These are phyloP conservation scores for Hypoxylon crocopeplum DNA, from an alignment of 495 filamentous ascomycete genomes.

Conservation along the genomic window DNA sequence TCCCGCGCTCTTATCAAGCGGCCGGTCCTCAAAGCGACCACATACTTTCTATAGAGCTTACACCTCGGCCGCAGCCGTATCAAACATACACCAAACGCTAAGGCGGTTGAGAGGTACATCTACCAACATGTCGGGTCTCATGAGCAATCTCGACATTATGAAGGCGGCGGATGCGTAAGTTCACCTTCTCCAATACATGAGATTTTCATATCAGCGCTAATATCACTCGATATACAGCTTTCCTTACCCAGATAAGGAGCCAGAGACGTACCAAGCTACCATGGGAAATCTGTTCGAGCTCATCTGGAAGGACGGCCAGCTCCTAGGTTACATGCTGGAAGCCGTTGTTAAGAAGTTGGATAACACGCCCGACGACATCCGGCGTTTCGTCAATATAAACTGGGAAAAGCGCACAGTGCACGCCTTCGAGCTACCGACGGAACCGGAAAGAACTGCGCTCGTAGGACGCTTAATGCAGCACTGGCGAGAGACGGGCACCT, in stretches of 20 bases:
- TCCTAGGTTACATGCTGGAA: slow-evolving; percentile 68
- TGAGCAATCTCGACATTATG: slow-evolving; percentile 45
- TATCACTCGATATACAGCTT: slow-evolving; percentile 56
- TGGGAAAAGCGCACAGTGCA: slow-evolving; percentile 54
- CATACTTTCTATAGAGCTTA: slow-evolving; percentile 1
- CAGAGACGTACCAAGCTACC: slow-evolving; percentile 54
- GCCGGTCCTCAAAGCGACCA: background rate
- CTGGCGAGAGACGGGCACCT: slow-evolving; percentile 68
- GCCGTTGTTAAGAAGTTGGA: slow-evolving; percentile 62
- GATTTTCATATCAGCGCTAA: background rate
- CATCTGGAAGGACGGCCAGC: slow-evolving; percentile 55
- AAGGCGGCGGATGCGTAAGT: slow-evolving; percentile 69
- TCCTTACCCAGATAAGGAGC: slow-evolving; percentile 67
- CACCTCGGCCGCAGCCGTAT: slow-evolving; percentile 16
- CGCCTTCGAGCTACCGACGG: slow-evolving; percentile 55
- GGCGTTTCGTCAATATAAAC: slow-evolving; percentile 61
- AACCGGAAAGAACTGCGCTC: slow-evolving; percentile 63
- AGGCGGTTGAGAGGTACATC: slow-evolving; percentile 1
- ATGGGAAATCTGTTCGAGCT: slow-evolving; percentile 63
- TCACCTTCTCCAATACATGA: background rate
- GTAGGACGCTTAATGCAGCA: slow-evolving; percentile 65
- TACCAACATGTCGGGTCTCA: slow-evolving; percentile 7
- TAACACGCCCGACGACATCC: slow-evolving; percentile 55
- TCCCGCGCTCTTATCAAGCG: background rate
- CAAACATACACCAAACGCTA: slow-evolving; percentile 22